Evolutionary conservation across 495 filamentous ascomycete species (phyloP).

Genomic region (Apiosordaria backusii): DNA sequence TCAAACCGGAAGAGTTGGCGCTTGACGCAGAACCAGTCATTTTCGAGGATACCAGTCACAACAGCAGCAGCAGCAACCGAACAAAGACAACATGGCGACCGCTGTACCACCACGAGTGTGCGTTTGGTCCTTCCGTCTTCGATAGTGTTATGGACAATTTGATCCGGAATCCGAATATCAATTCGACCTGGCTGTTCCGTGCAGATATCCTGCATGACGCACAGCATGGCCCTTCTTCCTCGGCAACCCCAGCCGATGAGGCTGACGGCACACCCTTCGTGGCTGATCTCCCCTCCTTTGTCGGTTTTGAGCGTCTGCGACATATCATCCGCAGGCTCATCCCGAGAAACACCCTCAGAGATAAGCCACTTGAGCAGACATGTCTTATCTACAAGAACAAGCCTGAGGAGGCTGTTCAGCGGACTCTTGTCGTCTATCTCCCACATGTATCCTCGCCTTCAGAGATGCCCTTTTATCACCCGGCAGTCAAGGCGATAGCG

Average conservation of each 20-base stretch:
- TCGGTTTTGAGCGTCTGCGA: conserved; percentile 27
- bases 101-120: conserved; percentile 49
- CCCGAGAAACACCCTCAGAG: conserved; percentile 74
- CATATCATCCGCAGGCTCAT: conserved; percentile 70
- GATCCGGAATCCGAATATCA: conserved; percentile 81
- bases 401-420: conserved; percentile 19
- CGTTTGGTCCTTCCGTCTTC: conserved; percentile 59
- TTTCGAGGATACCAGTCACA: conserved; percentile 16
- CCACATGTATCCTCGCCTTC: conserved; percentile 61
- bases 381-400: conserved; percentile 60
- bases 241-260: neutral
- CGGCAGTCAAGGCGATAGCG: conserved; percentile 65
- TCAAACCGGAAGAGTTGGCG: conserved; percentile 33
- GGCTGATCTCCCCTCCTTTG: conserved; percentile 19
- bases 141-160: conserved; percentile 65
- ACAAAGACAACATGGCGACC: conserved; percentile 42
- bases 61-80: conserved; percentile 18
- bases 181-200: conserved; percentile 75
- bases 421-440: conserved; percentile 69
- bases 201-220: conserved; percentile 71
- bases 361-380: conserved; percentile 72
- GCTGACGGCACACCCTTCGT: neutral
- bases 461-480: conserved; percentile 84
- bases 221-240: conserved; percentile 24
- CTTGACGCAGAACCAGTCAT: conserved; percentile 27